Percentiles rank a stretch among this genome's conserved stretches.
Conservation (phyloP, 83 land plant genomes). For the Diphasiastrum complanatum region DNA sequence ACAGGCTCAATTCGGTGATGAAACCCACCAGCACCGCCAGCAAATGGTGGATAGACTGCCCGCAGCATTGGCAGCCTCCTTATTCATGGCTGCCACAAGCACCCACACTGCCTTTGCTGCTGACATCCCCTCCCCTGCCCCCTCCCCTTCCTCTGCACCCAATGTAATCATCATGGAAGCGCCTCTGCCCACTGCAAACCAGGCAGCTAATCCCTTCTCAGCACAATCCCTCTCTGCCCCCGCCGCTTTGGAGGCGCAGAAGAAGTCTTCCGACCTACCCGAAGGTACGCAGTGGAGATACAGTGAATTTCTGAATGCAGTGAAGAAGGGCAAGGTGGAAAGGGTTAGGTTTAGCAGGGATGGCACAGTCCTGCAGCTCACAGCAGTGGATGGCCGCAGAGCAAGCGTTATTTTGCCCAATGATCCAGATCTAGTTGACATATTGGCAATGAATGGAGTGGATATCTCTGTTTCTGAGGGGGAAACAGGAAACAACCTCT, state of each 20-base stretch:
- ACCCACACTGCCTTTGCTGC: constrained; percentile 1
- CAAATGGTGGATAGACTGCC: constrained; percentile 12
- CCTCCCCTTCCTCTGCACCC: constrained; percentile 2
- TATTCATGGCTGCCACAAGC: background rate
- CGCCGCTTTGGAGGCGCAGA: constrained; percentile 21
- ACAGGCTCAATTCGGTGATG: too few relatives aligned
- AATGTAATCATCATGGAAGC: constrained; percentile 7
- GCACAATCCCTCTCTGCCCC: constrained; percentile 33
- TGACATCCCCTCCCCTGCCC: constrained; percentile 4
- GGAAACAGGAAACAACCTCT: constrained; percentile 60
- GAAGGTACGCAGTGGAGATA: constrained; percentile 93
- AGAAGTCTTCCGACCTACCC: constrained; percentile 55
- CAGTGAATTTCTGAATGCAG: constrained; percentile 97
- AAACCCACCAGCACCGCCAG: too few relatives aligned
- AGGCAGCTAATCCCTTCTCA: constrained; percentile 36
- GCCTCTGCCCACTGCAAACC: constrained; percentile 10
- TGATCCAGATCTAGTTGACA: constrained; percentile 91
- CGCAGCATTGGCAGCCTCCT: constrained; percentile 12
- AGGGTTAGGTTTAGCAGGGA: constrained; percentile 88
- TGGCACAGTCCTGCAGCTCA: constrained; percentile 71
- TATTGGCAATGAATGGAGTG: constrained; percentile 93
- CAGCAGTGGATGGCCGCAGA: constrained; percentile 86
- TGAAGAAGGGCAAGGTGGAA: constrained; percentile 95
- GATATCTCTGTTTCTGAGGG: constrained; percentile 97
- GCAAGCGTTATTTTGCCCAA: constrained; percentile 82